A percentile compares a stretch with the other conserved stretches of the same genome.
Evolutionary conservation across 179 eudicot genomes (phyloP).

Genomic region (Vitellaria paradoxa): DNA sequence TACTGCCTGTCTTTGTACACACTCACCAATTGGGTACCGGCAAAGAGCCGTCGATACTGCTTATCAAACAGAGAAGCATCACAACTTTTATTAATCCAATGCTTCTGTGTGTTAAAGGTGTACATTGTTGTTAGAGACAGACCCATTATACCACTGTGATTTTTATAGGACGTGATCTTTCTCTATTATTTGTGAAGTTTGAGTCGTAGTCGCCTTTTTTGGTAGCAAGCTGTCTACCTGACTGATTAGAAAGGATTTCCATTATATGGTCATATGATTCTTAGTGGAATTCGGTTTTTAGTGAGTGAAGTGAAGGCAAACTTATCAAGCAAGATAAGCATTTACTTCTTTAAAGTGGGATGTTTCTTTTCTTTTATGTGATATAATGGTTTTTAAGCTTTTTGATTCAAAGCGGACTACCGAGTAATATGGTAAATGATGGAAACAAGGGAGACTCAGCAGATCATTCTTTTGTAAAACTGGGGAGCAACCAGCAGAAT

Average conservation of each 20-base stretch:
- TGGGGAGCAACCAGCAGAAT: not conserved
- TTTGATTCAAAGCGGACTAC: not conserved
- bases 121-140: not conserved
- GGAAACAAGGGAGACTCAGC: slow-evolving; percentile 16
- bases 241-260: not conserved
- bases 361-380: not conserved
- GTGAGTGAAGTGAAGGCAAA: not conserved
- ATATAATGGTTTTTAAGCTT: not conserved
- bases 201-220: not conserved
- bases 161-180: not conserved
- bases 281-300: not conserved
- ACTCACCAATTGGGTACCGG: not conserved
- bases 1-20: no score
- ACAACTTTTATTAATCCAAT: not conserved
- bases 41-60: slow-evolving; percentile 1
- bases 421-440: slow-evolving; percentile 9
- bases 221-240: not conserved
- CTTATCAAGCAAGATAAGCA: not conserved
- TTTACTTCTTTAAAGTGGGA: not conserved
- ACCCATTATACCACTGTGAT: slow-evolving; percentile 5
- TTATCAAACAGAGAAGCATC: not conserved
- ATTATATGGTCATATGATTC: not conserved
- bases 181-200: not conserved
- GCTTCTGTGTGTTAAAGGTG: not conserved
- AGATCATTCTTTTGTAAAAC: slow-evolving; percentile 11